Base-by-base conservation (phyloP, 2,329 filamentous ascomycete species). In the Lachnum nothofagi region DNA sequence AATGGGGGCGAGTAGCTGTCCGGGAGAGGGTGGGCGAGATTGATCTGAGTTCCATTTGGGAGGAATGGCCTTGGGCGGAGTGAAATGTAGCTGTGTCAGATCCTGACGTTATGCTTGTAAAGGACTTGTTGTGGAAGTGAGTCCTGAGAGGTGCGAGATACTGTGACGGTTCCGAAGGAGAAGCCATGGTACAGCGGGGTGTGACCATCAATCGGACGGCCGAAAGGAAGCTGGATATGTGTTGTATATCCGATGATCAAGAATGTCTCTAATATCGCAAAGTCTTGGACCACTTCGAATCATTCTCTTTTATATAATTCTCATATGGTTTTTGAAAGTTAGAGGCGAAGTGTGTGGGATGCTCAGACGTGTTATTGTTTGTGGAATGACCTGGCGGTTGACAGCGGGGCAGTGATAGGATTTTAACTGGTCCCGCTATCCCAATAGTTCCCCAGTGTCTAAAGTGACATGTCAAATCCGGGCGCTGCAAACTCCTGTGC, bases 41-140 rank as follows among this genome's bases (percentile, higher is more conserved):
- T 24, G 51, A 48, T 29, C 45, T 49, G 23, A 55, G 45, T 44
- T 59, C 54, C 50, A 54, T 59, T 16, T 54, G 49, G 42, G 51
- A 52, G 42, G 46, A 46, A 41, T 49, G 51, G 16, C 51, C 60
- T 35, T 53, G 53, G 16, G 63, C 60, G 4, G 62, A 62, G 46
- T 65, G 57, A 46, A 64, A 65, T 25, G 61, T 61, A 9, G 50
- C 53, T 19, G 61, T 48, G 23, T 62, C 58, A 27, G 62, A 63
- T 34, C 44, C 52, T 19, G 60, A 56, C 31, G 57, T 56, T 17
- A 61, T 45, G 34, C 60, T 64, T 22, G 59, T 60, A 19, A 54
- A 48, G 37, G 59, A 60, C 25, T 45, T 46, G 39, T 63, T 63
- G 34, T 57, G 53, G 49, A 56, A 57, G 29, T 52, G 46, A 22